Evolutionary conservation across 208 protist species (phyloP), one percentile per base, ranked within the genome.

Genomic region (Acanthamoeba lugdunensis): DNA sequence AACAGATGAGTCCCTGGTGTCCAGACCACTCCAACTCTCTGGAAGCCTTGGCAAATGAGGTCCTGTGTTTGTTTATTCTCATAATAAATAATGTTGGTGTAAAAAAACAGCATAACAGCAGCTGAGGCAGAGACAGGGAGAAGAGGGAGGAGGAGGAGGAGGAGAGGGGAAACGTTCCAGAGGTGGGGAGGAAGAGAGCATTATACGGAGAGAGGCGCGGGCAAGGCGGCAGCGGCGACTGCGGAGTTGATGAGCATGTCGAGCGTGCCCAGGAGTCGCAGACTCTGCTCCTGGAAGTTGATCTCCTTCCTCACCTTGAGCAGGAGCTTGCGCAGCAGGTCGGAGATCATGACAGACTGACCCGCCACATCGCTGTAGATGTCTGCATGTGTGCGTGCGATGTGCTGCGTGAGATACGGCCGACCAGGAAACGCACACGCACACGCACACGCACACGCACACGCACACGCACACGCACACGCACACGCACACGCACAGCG

Each of bases 271-370:
- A 82, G 73, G 45, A 82, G 73, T 52, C 37, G 28, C 73, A 82
- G 11, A 23, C 73, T 71, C 65, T 71, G 65, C 7, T 37, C 28
- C 65, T 71, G 92, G 63, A 95, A 77, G 8, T 37, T 37, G 63
- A 94, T 50, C 84, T 94, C 94, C 21, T 23, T 9, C 25, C 61
- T 16, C 18, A 95, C 14, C 77, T 85, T 90, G 30, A 37, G 41
- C 25, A 82, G 73, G 16, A 95, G 81, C 81, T 85, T 90, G 6
- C 33, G 41, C 21, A 95, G 25, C 33, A 95, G 56, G 33, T 93
- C 79, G 52, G 94, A 77, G 5, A 94, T 85, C n/a, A 67, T n/a
- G 13, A 61, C 82, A 3, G 94, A 95, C 28, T 92, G 81, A 8
- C 94, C 92, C 28, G 88, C 28, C 11, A 90, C 37, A 9, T 33